Evolutionary conservation across 2,329 filamentous ascomycete genomes (phyloP).

Genomic region (Calycina herbarum): DNA sequence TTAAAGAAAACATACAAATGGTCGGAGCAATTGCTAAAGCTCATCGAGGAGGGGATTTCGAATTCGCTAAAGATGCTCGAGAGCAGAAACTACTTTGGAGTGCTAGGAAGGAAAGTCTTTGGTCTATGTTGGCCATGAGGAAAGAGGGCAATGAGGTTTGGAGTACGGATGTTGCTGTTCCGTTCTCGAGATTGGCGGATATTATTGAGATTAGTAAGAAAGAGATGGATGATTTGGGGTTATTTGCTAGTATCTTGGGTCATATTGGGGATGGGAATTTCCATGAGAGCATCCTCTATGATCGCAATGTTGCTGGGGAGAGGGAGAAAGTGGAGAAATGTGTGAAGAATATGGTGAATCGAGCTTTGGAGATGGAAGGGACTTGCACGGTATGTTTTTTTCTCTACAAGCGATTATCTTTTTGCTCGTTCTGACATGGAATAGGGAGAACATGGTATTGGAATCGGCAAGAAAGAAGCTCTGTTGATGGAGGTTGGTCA

Average conservation of each 20-base stretch:
- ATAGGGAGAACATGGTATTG: slow-evolving; percentile 77
- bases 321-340: slow-evolving; percentile 74
- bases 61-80: slow-evolving; percentile 70
- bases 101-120: slow-evolving; percentile 79
- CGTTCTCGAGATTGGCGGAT: slow-evolving; percentile 71
- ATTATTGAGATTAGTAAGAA: slow-evolving; percentile 83
- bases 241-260: slow-evolving; percentile 85
- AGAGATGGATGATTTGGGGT: slow-evolving; percentile 79
- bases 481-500: slow-evolving; percentile 76
- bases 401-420: slow-evolving; percentile 15
- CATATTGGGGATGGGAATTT: slow-evolving; percentile 96
- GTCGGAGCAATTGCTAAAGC: slow-evolving; percentile 67
- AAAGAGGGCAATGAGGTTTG: slow-evolving; percentile 70
- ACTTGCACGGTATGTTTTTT: slow-evolving; percentile 67
- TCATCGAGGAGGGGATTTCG: slow-evolving; percentile 67
- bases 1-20: slow-evolving; percentile 71
- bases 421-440: neutral
- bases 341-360: slow-evolving; percentile 85
- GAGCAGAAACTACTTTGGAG: slow-evolving; percentile 79
- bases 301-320: slow-evolving; percentile 67
- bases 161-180: slow-evolving; percentile 84
- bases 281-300: slow-evolving; percentile 89
- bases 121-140: slow-evolving; percentile 74
- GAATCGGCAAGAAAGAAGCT: slow-evolving; percentile 81
- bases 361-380: slow-evolving; percentile 91